Percentiles rank a stretch among this genome's conserved stretches.
phyloP scores from a whole-genome alignment of 352 stramenopile species.

The Phytopythium chamaehyphon region DNA sequence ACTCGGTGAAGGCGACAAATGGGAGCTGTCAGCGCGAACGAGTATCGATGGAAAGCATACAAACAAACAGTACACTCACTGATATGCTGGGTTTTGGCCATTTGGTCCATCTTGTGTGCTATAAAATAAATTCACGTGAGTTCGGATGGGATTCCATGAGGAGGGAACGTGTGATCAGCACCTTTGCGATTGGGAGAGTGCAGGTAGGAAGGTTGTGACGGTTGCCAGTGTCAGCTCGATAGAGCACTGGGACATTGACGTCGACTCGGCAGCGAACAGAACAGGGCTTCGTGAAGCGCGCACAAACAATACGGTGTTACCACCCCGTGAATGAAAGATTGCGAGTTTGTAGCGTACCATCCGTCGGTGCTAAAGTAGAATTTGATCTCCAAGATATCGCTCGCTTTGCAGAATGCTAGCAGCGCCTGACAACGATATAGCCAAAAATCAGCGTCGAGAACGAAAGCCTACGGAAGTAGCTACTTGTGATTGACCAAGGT shows the following conservation, averaged over 20 bases:
- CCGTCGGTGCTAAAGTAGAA: constrained; percentile 71
- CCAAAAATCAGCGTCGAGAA: too few species aligned
- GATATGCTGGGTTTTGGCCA: too few species aligned
- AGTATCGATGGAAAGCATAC: too few species aligned
- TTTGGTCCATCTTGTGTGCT: not conserved
- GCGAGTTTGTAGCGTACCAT: constrained; percentile 26
- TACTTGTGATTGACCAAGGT: too few species aligned
- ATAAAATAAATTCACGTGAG: not conserved
- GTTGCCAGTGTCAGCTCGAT: constrained; percentile 82
- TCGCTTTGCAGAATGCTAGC: constrained; percentile 75
- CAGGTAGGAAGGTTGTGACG: constrained; percentile 73
- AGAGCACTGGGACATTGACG: constrained; percentile 60
- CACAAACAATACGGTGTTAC: not conserved
- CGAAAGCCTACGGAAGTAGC: too few species aligned
- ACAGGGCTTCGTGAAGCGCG: constrained; percentile 43
- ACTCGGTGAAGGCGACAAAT: too few species aligned
- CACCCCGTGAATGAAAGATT: not conserved
- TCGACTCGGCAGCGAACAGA: constrained; percentile 67
- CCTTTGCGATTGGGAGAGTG: constrained; percentile 50
- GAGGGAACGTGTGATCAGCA: not conserved
- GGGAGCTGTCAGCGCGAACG: too few species aligned
- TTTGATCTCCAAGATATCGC: constrained; percentile 62
- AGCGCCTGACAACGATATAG: too few species aligned
- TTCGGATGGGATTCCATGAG: not conserved
- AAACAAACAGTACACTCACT: too few species aligned